These are phyloP conservation scores for Calonectria naviculata DNA, from an alignment of 2,329 filamentous ascomycete genomes.

Conservation along the genomic window DNA sequence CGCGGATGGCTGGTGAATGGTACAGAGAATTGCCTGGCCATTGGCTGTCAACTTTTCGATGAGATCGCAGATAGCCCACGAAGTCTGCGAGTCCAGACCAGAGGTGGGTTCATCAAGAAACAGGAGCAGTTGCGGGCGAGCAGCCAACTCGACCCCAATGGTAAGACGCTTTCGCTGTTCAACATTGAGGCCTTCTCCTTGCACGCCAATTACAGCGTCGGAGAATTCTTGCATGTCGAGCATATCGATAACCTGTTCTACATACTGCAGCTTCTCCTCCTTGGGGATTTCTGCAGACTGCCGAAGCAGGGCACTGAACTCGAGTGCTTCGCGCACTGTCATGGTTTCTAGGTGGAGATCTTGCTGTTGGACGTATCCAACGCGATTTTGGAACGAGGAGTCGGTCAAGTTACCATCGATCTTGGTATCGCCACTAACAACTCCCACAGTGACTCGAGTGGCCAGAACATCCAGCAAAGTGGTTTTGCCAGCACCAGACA, in stretches of 20 bases:
- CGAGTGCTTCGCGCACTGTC: slow-evolving; percentile 63
- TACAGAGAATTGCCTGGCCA: slow-evolving; percentile 57
- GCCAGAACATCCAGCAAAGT: slow-evolving; percentile 80
- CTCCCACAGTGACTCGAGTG: slow-evolving; percentile 78
- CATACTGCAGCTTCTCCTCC: slow-evolving; percentile 40
- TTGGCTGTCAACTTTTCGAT: slow-evolving; percentile 71
- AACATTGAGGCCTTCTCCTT: slow-evolving; percentile 65
- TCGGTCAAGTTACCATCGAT: slow-evolving; percentile 75
- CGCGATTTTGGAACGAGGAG: slow-evolving; percentile 73
- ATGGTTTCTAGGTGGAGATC: slow-evolving; percentile 77
- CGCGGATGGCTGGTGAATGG: slow-evolving; percentile 59
- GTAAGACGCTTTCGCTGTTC: slow-evolving; percentile 69
- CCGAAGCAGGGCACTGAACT: slow-evolving; percentile 74
- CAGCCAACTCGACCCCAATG: slow-evolving; percentile 81
- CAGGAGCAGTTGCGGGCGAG: slow-evolving; percentile 76
- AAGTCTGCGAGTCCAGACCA: slow-evolving; percentile 79
- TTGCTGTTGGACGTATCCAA: slow-evolving; percentile 79
- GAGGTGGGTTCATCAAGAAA: slow-evolving; percentile 85
- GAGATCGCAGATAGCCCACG: slow-evolving; percentile 78
- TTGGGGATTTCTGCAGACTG: slow-evolving; percentile 68
- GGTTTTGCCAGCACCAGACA: slow-evolving; percentile 80
- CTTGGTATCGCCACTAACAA: slow-evolving; percentile 77
- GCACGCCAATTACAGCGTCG: slow-evolving; percentile 65
- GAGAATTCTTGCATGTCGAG: slow-evolving; percentile 69
- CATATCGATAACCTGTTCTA: slow-evolving; percentile 44